Base-by-base conservation (phyloP, 495 filamentous ascomycete species). In the Bathelium albidoporum region DNA sequence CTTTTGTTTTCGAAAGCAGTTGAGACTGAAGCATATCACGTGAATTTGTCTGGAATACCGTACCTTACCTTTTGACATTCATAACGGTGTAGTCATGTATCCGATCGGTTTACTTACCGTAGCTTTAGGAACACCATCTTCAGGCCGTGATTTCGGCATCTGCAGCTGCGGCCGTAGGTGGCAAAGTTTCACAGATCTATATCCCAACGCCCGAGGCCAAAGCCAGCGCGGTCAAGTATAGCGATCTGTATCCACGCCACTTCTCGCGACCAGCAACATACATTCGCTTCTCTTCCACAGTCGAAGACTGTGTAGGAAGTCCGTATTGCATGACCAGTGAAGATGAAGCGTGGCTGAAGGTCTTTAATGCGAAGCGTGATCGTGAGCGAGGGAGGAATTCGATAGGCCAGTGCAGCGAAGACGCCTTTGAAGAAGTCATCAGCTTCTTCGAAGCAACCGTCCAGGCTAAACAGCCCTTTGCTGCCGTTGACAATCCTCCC, bases 281-380 rank as follows among this genome's bases (percentile, higher is more conserved):
- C 76, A 96, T 97, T 71, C 90, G 94, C 72, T 98, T 95, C 79
- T 96, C 93, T 63, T 91, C 93, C 63, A 98, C 94, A 2, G 95
- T 98, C 58, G 94, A 98, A 77, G 94, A 98, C 73, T 93, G 87
- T 69, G 84, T 86, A 68, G 87, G 89, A 65, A 87, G 85, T 72
- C 83, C 86, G 65, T 97, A 98, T 83, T 89, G 93, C 75, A 91
- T 97, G 89, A 89, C 84, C 18, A 85, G 87, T 65, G 90, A 95
- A 59, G 94, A 98, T 76, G 88, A 89, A 70, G 83, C 78, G 28
- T 96, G 89, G 73, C 84, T 98, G 62, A 89, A 85, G 72, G 82
- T 82, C 60, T 86, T 93, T 73, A 98, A 97, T 76, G 76, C 84
- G 63, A 92, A 88, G 74, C 67, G 67, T 45, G 65, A 70, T 22